Conservation (phyloP, 306 rosid genomes). For the Betula pendula region DNA sequence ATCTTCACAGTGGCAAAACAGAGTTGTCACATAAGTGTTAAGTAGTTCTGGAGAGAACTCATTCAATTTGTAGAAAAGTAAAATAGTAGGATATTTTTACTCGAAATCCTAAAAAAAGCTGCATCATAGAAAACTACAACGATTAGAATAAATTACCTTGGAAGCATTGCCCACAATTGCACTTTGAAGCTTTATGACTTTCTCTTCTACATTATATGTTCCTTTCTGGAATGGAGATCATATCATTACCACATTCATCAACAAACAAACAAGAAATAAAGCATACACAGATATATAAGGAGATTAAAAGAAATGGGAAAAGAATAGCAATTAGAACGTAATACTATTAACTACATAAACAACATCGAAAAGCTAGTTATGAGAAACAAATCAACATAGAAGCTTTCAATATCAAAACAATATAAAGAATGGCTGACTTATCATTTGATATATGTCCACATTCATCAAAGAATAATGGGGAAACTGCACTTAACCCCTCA, state of each 20-base stretch:
- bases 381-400: not conserved
- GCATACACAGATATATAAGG: not conserved
- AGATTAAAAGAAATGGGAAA: not conserved
- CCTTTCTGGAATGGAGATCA: constrained; percentile 60
- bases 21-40: not conserved
- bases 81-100: not conserved
- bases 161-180: constrained; percentile 83
- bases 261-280: constrained; percentile 7
- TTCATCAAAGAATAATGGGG: not conserved
- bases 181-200: constrained; percentile 70
- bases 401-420: not conserved
- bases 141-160: constrained; percentile 53
- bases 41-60: not conserved
- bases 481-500: too few species aligned
- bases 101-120: not conserved
- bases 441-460: not conserved
- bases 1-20: not conserved
- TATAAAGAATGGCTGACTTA: not conserved
- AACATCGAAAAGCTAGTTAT: not conserved
- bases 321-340: not conserved
- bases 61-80: not conserved
- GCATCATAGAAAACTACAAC: constrained; percentile 17
- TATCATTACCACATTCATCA: not conserved
- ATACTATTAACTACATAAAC: not conserved
- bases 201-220: constrained; percentile 54